Percentiles rank a stretch among this genome's conserved stretches.
phyloP scores from a whole-genome alignment of 306 rosid species.

The Ochetophila trinervis region DNA sequence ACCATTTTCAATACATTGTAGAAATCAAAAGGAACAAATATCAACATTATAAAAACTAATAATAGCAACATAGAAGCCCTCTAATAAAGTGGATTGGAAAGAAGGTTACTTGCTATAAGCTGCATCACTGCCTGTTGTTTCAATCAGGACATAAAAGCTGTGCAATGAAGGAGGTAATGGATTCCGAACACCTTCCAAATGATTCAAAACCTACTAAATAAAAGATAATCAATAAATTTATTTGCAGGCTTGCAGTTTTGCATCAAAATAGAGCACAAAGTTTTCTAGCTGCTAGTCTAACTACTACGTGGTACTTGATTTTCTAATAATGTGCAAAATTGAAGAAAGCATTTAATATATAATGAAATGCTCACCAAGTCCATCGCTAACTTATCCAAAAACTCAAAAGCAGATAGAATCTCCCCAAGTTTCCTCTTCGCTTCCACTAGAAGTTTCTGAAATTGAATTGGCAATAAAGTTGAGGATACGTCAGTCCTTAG shows the following conservation, averaged over 20 bases:
- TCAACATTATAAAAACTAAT: constrained; percentile 7
- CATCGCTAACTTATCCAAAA: constrained; percentile 69
- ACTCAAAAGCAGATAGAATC: constrained; percentile 94
- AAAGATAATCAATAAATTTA: constrained; percentile 25
- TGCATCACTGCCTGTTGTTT: constrained; percentile 93
- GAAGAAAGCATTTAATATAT: background rate
- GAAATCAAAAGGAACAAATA: too few relatives aligned
- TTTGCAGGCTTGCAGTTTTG: too few relatives aligned
- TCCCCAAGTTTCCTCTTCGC: constrained; percentile 93
- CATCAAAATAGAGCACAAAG: background rate
- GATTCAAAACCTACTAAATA: constrained; percentile 58
- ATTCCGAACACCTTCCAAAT: constrained; percentile 83
- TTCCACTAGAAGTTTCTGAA: constrained; percentile 77
- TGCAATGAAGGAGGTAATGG: constrained; percentile 68
- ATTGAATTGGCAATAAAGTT: constrained; percentile 31
- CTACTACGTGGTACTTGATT: background rate
- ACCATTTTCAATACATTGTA: too few relatives aligned
- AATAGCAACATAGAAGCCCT: constrained; percentile 5
- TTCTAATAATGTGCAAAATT: background rate
- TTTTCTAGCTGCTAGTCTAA: background rate
- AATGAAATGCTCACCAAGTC: constrained; percentile 57
- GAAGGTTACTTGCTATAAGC: constrained; percentile 62
- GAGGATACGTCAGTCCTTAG: constrained; percentile 17
- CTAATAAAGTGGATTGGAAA: constrained; percentile 14
- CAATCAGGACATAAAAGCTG: constrained; percentile 81